Evolutionary conservation across 129 eudicot species (phyloP).

Genomic region (Tagetes erecta): DNA sequence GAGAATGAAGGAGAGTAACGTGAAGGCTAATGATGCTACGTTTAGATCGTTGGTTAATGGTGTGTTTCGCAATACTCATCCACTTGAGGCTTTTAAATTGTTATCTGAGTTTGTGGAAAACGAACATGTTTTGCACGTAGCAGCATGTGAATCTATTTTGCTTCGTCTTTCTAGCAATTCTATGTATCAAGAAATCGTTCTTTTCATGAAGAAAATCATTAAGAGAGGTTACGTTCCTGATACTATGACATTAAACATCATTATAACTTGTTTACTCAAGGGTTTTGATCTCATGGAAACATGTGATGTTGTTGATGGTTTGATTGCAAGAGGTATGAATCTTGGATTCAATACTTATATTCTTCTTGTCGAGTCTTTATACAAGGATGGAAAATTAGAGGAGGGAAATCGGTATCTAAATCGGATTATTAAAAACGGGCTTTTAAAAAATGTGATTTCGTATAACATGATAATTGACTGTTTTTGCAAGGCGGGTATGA

Average conservation of each 20-base stretch:
- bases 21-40: slow-evolving; percentile 80
- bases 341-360: slow-evolving; percentile 62
- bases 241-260: slow-evolving; percentile 45
- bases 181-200: slow-evolving; percentile 47
- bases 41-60: slow-evolving; percentile 89
- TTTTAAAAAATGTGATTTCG: slow-evolving; percentile 52
- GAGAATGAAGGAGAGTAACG: slow-evolving; percentile 69
- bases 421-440: slow-evolving; percentile 47
- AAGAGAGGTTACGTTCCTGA: slow-evolving; percentile 69
- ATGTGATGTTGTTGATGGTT: slow-evolving; percentile 57
- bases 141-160: slow-evolving; percentile 55
- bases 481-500: slow-evolving; percentile 68
- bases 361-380: slow-evolving; percentile 60
- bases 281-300: slow-evolving; percentile 61
- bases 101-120: slow-evolving; percentile 54
- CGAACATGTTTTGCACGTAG: slow-evolving; percentile 51
- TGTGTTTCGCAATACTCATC: slow-evolving; percentile 54
- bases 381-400: slow-evolving; percentile 37
- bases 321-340: slow-evolving; percentile 44
- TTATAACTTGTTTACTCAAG: slow-evolving; percentile 69
- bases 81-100: slow-evolving; percentile 52
- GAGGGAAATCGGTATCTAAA: slow-evolving; percentile 58
- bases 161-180: slow-evolving; percentile 52
- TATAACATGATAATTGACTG: slow-evolving; percentile 84
- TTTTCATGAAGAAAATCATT: slow-evolving; percentile 49